Evolutionary conservation across 2,329 filamentous ascomycete species (phyloP), one percentile per base, ranked within the genome.

Genomic region (Alternaria triticina): DNA sequence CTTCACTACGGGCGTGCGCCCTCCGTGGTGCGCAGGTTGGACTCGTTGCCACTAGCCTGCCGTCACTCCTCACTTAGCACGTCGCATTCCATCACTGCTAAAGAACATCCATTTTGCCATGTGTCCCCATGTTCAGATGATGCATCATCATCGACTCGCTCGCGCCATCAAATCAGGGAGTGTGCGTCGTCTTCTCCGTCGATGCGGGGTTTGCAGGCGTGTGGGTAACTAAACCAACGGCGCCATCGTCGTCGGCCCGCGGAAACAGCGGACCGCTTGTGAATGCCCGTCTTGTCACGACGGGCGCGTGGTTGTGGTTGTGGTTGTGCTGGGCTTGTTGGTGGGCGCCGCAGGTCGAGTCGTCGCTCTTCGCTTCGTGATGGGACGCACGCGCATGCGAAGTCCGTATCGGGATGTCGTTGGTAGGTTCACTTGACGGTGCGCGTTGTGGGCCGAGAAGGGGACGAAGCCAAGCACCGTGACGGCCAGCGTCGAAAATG

Each of bases 241-340:
- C 33, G 15, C 33, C 0, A 36, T 36, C 15, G 4, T 36, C 13
- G 30, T 36, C 30, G 4, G 30, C 33, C 13, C 33, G 15, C 33
- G 7, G 33, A n/a, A 3, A n/a, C 7, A n/a, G 33, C 2, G 7
- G 4, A 3, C 13, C 7, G 15, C 33, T 36, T 3, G 0, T 5
- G 0, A 1, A 36, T 7, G 0, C 7, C 7, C 0, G 33, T 36
- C 33, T n/a, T 2, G 7, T 0, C 13, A 36, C 13, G 33, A 36
- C 33, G 15, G 33, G 33, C 33, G 33, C 7, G 33, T n/a, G 33
- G 33, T n/a, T 36, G 33, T 33, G 30, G 30, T 7, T 33, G 30
- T 36, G 30, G 6, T 36, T 0, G 30, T 36, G 6, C 33, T 36
- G 33, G 15, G 15, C 33, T 36, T 36, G 33, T 36, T 36, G 13